Evolutionary conservation across 2,329 filamentous ascomycete genomes (phyloP).

Genomic region (Botrytis squamosa): DNA sequence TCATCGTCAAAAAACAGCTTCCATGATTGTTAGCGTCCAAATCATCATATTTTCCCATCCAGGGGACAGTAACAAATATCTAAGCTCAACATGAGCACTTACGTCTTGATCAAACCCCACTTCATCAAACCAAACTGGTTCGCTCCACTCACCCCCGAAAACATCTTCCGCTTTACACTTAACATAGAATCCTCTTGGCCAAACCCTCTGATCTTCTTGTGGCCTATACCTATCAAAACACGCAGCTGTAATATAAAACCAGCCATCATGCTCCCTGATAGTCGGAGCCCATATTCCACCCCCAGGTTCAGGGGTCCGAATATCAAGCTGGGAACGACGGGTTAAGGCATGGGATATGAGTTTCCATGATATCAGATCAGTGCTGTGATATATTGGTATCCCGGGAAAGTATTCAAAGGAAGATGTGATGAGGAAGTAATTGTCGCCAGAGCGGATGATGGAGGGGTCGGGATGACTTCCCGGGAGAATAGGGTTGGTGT

Average conservation of each 20-base stretch:
- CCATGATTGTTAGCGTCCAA: neutral
- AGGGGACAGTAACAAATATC: neutral
- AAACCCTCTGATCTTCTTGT: conserved; percentile 11
- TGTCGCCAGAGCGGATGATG: conserved; percentile 8
- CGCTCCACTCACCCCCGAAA: conserved; percentile 11
- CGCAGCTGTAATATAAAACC: conserved; percentile 47
- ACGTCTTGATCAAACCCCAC: conserved; percentile 21
- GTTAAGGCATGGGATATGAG: conserved; percentile 44
- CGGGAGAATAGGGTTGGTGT: conserved; percentile 46
- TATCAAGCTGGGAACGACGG: conserved; percentile 43
- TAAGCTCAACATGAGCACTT: neutral
- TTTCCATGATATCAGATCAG: conserved; percentile 51
- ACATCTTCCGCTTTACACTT: conserved; percentile 16
- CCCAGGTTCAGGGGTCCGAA: conserved; percentile 37
- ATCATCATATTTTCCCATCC: neutral
- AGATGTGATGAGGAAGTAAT: conserved; percentile 16
- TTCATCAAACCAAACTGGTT: conserved; percentile 20
- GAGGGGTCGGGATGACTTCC: conserved; percentile 46
- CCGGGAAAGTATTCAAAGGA: conserved; percentile 17
- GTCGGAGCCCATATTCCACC: conserved; percentile 51
- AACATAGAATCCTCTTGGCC: conserved; percentile 14
- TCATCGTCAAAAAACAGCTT: conserved; percentile 53
- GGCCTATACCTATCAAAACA: conserved; percentile 37
- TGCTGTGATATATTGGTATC: conserved; percentile 26
- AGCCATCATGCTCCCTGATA: conserved; percentile 44